Evolutionary conservation across 768 basidiomycete species (phyloP).

Genomic region (Tulasnella sp.): DNA sequence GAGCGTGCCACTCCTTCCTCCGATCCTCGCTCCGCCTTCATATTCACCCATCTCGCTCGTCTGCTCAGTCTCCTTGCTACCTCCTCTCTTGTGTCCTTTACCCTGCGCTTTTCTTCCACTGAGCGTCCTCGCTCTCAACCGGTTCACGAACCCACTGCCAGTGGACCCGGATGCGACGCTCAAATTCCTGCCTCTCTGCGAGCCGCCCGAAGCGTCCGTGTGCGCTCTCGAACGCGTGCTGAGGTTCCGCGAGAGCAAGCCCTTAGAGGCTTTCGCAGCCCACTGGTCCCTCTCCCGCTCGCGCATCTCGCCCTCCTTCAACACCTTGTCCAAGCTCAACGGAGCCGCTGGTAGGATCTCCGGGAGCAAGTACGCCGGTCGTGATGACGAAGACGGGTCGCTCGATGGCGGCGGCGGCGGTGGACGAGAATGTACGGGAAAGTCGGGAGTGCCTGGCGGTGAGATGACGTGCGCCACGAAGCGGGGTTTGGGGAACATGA

Average conservation of each 20-base stretch:
- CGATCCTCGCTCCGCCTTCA: constrained; percentile 20
- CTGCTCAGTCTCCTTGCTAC: constrained; percentile 21
- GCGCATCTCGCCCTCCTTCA: constrained; percentile 27
- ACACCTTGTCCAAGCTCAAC: constrained; percentile 26
- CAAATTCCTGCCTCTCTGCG: constrained; percentile 19
- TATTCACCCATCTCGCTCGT: constrained; percentile 13
- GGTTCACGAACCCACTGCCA: constrained; percentile 18
- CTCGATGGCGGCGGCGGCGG: too few species aligned
- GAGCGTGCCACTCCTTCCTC: neutral
- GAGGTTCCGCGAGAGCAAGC: constrained; percentile 15
- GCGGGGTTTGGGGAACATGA: constrained; percentile 34
- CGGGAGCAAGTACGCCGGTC: neutral
- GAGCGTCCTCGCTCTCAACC: constrained; percentile 25
- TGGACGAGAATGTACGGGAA: neutral
- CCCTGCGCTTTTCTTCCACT: constrained; percentile 29
- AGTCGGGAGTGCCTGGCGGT: constrained; percentile 17
- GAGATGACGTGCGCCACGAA: constrained; percentile 31
- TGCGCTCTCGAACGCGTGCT: constrained; percentile 15
- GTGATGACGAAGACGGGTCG: neutral
- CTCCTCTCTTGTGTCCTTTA: constrained; percentile 19
- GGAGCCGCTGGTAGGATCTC: constrained; percentile 6
- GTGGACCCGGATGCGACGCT: neutral
- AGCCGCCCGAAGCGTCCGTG: neutral
- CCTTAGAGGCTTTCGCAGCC: constrained; percentile 7
- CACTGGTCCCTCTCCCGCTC: constrained; percentile 24